Evolutionary conservation across 495 filamentous ascomycete genomes (phyloP).

Genomic region (Darksidea phi): DNA sequence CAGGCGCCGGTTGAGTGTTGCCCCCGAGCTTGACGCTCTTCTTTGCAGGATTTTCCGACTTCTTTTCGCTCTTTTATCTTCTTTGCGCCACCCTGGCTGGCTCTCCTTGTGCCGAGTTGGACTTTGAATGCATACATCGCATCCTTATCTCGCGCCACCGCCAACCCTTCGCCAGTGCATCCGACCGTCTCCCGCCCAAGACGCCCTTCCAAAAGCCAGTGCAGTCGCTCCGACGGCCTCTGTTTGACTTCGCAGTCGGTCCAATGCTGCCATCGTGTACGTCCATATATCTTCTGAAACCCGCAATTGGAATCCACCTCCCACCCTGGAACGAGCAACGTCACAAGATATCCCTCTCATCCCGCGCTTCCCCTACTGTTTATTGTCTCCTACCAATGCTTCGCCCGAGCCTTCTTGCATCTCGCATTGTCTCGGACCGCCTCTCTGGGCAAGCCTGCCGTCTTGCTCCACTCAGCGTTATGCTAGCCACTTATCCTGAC

Average conservation of each 20-base stretch:
- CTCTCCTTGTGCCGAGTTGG: slow-evolving; percentile 5
- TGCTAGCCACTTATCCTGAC: slow-evolving; percentile 8
- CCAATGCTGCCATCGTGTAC: slow-evolving; percentile 26
- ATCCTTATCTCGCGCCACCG: slow-evolving; percentile 1
- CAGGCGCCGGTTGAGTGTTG: slow-evolving; percentile 9
- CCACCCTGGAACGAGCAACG: slow-evolving; percentile 16
- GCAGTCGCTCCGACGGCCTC: slow-evolving; percentile 18
- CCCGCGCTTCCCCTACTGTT: not conserved
- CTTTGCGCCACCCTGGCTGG: not conserved
- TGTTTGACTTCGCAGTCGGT: slow-evolving; percentile 26
- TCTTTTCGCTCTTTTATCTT: slow-evolving; percentile 22
- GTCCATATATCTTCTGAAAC: slow-evolving; percentile 31
- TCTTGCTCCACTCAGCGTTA: slow-evolving; percentile 13
- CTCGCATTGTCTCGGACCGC: slow-evolving; percentile 17
- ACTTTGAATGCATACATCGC: too few species aligned
- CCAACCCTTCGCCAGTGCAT: not conserved
- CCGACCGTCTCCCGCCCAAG: not conserved
- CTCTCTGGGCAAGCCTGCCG: slow-evolving; percentile 3
- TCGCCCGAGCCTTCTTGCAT: slow-evolving; percentile 2
- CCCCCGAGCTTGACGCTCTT: slow-evolving; percentile 28
- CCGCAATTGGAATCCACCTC: slow-evolving; percentile 28
- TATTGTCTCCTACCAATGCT: not conserved
- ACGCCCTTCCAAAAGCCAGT: not conserved
- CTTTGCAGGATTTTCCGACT: slow-evolving; percentile 1
- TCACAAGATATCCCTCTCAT: slow-evolving; percentile 19